These are phyloP conservation scores for Pulicaria dysenterica DNA, from an alignment of 129 eudicot genomes.

Conservation along the genomic window DNA sequence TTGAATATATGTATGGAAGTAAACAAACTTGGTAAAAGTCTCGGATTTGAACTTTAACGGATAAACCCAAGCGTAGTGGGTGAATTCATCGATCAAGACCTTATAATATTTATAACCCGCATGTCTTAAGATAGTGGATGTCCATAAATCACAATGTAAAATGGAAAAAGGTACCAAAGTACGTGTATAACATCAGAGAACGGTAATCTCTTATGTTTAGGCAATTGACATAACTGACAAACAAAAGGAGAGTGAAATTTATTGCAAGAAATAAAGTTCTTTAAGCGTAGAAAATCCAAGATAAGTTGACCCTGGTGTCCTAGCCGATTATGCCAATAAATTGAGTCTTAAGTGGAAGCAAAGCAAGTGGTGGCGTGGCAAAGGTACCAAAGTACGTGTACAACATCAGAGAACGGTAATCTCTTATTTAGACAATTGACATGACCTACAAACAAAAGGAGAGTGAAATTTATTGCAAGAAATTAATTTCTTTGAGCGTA, in stretches of 20 bases:
- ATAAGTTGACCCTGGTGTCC: not conserved
- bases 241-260: not conserved
- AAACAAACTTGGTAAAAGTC: too few relatives aligned
- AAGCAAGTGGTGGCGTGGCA: not conserved
- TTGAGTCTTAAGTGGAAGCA: not conserved
- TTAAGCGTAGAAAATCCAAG: not conserved
- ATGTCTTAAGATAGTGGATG: too few relatives aligned
- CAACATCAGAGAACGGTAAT: not conserved
- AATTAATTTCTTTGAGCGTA: not conserved
- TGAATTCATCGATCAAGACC: too few relatives aligned
- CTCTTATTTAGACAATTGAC: not conserved
- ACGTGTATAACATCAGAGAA: not conserved
- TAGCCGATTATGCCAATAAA: not conserved
- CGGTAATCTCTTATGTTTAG: not conserved
- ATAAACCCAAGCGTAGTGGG: too few relatives aligned
- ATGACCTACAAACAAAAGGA: not conserved
- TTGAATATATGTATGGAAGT: too few relatives aligned
- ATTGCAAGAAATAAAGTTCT: not conserved
- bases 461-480: not conserved
- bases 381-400: not conserved
- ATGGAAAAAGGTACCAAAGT: not conserved
- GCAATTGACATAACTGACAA: not conserved
- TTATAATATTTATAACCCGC: too few relatives aligned
- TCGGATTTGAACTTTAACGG: too few relatives aligned
- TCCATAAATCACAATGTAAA: too few relatives aligned